Evolutionary conservation across 2,329 filamentous ascomycete species (phyloP), one percentile per base, ranked within the genome.

Genomic region (Colletotrichum karsti): DNA sequence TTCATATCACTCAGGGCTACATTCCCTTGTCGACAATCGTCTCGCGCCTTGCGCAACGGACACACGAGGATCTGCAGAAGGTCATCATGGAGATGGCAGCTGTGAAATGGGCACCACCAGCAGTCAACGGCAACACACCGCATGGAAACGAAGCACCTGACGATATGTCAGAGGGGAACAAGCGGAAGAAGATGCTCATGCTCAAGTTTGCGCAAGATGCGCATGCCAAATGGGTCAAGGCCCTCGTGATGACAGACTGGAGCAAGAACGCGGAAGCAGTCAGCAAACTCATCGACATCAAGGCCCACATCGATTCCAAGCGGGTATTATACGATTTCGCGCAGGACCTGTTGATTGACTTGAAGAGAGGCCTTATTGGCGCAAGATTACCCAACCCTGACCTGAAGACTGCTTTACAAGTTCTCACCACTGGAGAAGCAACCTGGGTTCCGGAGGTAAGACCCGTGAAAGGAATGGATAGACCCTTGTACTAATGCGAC

Each of bases 241-340:
- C 95, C 7, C 85, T 98, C 20, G 94, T 99, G 22, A 91, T 99
- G 51, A 90, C 92, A 2, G 92, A 96, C 80, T 99, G 96, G 96
- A 93, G 92, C 76, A 88, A 92, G 75, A 91, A 93, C 77, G 90
- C 92, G 35, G 86, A 90, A 41, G 90, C 92, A 73, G 93, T 98
- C 73, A 92, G 92, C 81, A 94, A 92, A 78, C 86, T 98, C 69
- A 97, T 98, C 72, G 95, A 98, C 75, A 82, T 99, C 71, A 93
- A 92, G 76, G 85, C 87, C 26, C 94, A 95, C 83, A 85, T 97
- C 69, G 86, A 90, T 65, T 81, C 84, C 64, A 87, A 92, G 73
- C 85, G 90, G 69, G 79, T 85, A 51, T 81, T 86, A 42, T 95
- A 91, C 73, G 84, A 88, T 64, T 77, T 80, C 8, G 86, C 89